Conservation (phyloP, 441 rosid genomes). For the Arabidopsis lyrata region DNA sequence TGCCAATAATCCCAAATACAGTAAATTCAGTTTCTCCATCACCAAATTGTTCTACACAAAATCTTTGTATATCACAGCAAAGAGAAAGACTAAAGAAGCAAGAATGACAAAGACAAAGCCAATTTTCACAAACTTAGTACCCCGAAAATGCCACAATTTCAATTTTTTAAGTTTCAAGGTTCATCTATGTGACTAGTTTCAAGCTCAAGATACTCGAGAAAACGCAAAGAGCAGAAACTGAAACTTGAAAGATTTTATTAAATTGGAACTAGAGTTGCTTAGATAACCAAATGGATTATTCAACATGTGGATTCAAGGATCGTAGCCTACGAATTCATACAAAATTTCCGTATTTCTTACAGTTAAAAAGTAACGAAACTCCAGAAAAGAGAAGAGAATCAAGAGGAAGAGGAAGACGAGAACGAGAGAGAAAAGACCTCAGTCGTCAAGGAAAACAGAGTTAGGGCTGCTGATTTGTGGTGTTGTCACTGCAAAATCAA, state of each 20-base stretch:
- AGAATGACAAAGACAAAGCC: not conserved
- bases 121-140: not conserved
- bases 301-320: not conserved
- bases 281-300: not conserved
- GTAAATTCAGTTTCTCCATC: slow-evolving; percentile 16
- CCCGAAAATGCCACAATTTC: slow-evolving; percentile 4
- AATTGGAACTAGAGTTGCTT: slow-evolving; percentile 13
- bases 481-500: not conserved
- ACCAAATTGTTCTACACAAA: not conserved
- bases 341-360: not conserved
- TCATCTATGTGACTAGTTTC: not conserved
- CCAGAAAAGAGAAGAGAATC: slow-evolving; percentile 6
- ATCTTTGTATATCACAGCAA: not conserved
- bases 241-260: not conserved
- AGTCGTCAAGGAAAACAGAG: not conserved
- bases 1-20: slow-evolving; percentile 34
- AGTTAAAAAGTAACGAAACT: not conserved
- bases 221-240: slow-evolving; percentile 2
- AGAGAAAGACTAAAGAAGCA: not conserved
- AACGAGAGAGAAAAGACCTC: slow-evolving; percentile 14
- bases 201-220: slow-evolving; percentile 6
- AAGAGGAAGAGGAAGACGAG: slow-evolving; percentile 2
- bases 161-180: not conserved
- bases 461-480: slow-evolving; percentile 32
- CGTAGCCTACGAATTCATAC: not conserved